Percentiles rank a stretch among this genome's conserved stretches.
phyloP scores from a whole-genome alignment of 805 yeast species.

The Metschnikowia rubicola region DNA sequence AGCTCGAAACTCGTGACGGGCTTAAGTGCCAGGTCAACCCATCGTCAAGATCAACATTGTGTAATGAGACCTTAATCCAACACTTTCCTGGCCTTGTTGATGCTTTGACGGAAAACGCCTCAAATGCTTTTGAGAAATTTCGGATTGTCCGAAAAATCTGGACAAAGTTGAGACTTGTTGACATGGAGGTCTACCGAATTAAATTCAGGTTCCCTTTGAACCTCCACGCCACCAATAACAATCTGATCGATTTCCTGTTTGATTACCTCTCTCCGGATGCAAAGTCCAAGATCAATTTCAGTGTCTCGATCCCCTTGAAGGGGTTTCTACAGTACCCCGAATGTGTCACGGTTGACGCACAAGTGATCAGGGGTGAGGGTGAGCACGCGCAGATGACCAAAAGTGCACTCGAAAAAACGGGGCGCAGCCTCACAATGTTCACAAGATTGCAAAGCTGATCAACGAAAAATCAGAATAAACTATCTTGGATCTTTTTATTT shows the following conservation, averaged over 20 bases:
- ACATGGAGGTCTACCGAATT: slow-evolving; percentile 29
- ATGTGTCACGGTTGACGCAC: slow-evolving; percentile 1
- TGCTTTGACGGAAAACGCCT: background rate
- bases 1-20: slow-evolving; percentile 8
- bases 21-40: slow-evolving; percentile 2
- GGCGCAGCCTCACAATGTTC: background rate
- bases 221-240: slow-evolving; percentile 1
- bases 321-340: slow-evolving; percentile 5
- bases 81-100: background rate
- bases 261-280: slow-evolving; percentile 5
- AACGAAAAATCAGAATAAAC: too few species aligned
- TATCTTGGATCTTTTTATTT: too few species aligned
- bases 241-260: slow-evolving; percentile 5
- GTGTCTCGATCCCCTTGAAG: slow-evolving; percentile 4
- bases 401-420: background rate
- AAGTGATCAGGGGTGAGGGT: slow-evolving; percentile 5
- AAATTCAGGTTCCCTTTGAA: slow-evolving; percentile 28
- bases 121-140: slow-evolving; percentile 13
- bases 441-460: background rate
- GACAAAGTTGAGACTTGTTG: slow-evolving; percentile 19
- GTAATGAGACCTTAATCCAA: slow-evolving; percentile 14
- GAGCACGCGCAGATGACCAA: background rate
- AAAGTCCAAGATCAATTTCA: slow-evolving; percentile 6
- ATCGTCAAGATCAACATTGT: slow-evolving; percentile 9
- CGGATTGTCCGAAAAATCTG: slow-evolving; percentile 6